These are phyloP conservation scores for Phytophthora capsici DNA, from an alignment of 352 stramenopile genomes.

Conservation along the genomic window DNA sequence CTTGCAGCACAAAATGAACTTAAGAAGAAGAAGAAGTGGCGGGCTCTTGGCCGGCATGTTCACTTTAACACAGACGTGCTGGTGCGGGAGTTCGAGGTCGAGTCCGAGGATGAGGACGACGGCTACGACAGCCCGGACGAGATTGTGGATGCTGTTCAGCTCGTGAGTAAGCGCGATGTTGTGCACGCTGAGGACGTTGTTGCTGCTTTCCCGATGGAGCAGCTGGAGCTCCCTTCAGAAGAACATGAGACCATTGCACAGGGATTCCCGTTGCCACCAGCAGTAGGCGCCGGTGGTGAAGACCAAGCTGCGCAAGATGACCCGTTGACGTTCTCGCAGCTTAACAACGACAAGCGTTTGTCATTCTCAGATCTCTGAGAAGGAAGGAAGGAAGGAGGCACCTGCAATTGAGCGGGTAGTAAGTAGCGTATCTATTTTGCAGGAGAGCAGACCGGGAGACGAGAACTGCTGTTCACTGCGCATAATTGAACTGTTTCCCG, in stretches of 20 bases:
- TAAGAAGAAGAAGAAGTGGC: slow-evolving; percentile 45
- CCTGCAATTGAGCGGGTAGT: slow-evolving; percentile 25
- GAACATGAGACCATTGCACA: slow-evolving; percentile 11
- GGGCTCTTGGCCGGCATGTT: slow-evolving; percentile 38
- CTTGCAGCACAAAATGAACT: slow-evolving; percentile 36
- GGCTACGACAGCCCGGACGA: slow-evolving; percentile 44
- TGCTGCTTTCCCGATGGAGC: slow-evolving; percentile 32
- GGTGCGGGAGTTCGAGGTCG: slow-evolving; percentile 64
- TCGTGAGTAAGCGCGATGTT: slow-evolving; percentile 46
- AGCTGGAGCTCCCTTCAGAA: slow-evolving; percentile 27
- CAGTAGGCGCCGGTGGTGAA: slow-evolving; percentile 7
- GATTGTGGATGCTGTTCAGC: slow-evolving; percentile 51
- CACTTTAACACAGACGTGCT: slow-evolving; percentile 53
- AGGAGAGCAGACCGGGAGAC: slow-evolving; percentile 23
- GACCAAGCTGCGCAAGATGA: slow-evolving; percentile 19
- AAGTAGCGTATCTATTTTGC: slow-evolving; percentile 52
- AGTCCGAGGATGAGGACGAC: slow-evolving; percentile 59
- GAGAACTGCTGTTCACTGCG: slow-evolving; percentile 23
- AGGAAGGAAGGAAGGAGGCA: slow-evolving; percentile 19
- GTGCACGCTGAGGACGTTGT: slow-evolving; percentile 46
- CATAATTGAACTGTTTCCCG: slow-evolving; percentile 26
- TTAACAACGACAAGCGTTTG: slow-evolving; percentile 43
- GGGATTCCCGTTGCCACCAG: slow-evolving; percentile 13
- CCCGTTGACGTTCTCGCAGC: slow-evolving; percentile 43
- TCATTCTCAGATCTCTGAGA: slow-evolving; percentile 47